These are phyloP conservation scores for Bryoglossum gracile DNA, from an alignment of 495 filamentous ascomycete species.

Conservation along the genomic window DNA sequence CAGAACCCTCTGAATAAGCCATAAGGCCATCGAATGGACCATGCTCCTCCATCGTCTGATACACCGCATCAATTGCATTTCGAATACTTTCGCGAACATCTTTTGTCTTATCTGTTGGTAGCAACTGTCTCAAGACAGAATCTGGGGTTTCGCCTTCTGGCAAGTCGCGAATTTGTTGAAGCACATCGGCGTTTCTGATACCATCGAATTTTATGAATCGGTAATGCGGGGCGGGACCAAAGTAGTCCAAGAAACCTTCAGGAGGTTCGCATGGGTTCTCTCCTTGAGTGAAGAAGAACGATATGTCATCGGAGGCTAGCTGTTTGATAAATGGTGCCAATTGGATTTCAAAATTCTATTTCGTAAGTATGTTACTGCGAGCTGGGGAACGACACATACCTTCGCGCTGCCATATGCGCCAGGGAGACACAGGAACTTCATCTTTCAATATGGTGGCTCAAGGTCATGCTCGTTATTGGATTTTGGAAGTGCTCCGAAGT, in stretches of 20 bases:
- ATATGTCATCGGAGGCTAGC: slow-evolving; percentile 33
- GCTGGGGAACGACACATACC: slow-evolving; percentile 22
- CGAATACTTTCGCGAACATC: slow-evolving; percentile 25
- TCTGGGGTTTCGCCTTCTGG: slow-evolving; percentile 40
- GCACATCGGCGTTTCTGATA: slow-evolving; percentile 38
- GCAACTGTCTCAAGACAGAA: slow-evolving; percentile 40
- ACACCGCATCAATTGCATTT: slow-evolving; percentile 28
- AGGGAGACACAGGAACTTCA: slow-evolving; percentile 30
- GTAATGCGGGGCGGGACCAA: slow-evolving; percentile 43
- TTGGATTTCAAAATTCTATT: slow-evolving; percentile 47
- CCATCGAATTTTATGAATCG: slow-evolving; percentile 42
- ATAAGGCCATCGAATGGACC: slow-evolving; percentile 40
- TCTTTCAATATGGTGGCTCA: slow-evolving; percentile 1
- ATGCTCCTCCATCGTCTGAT: slow-evolving; percentile 31
- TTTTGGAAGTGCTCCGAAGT: too few relatives aligned
- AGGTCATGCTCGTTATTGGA: too few relatives aligned
- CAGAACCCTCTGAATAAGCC: slow-evolving; percentile 49
- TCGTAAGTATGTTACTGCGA: too few relatives aligned
- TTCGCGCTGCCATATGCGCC: slow-evolving; percentile 38
- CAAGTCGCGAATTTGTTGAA: slow-evolving; percentile 43
- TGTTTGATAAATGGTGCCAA: slow-evolving; percentile 40
- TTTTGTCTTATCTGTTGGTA: slow-evolving; percentile 13
- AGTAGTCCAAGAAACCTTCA: slow-evolving; percentile 43
- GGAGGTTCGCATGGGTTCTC: slow-evolving; percentile 38
- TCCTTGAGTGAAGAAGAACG: slow-evolving; percentile 43